Percentiles rank a stretch among this genome's conserved stretches.
phyloP scores from a whole-genome alignment of 2,329 filamentous ascomycete genomes.

The Fusarium veterinarium region DNA sequence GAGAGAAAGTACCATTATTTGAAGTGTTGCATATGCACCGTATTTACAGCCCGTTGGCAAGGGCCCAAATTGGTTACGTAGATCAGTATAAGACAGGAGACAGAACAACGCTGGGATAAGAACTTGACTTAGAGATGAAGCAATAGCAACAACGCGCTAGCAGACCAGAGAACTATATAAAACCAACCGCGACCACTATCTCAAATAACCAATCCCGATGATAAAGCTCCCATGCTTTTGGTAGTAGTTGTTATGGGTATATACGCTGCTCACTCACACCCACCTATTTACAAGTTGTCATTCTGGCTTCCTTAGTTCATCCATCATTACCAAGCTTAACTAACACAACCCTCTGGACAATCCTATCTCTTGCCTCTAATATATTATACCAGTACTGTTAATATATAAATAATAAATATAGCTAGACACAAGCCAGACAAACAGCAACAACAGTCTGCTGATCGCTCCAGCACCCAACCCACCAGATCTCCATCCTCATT shows the following conservation, averaged over 20 bases:
- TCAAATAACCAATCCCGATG: accelerated
- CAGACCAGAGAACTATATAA: not conserved
- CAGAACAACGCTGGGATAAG: not conserved
- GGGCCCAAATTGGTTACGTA: not conserved
- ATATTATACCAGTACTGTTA: not conserved
- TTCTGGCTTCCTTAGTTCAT: not conserved
- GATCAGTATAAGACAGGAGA: not conserved
- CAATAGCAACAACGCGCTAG: not conserved
- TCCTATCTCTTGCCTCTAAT: not conserved
- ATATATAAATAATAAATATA: not conserved
- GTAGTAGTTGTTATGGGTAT: no score
- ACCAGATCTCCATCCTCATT: not conserved
- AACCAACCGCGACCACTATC: no score
- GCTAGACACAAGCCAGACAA: not conserved
- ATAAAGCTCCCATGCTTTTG: no score
- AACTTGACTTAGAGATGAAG: not conserved
- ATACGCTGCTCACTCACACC: no score
- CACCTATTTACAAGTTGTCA: not conserved
- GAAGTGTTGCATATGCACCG: accelerated
- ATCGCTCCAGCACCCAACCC: not conserved
- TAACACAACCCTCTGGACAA: not conserved
- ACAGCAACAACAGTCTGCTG: not conserved
- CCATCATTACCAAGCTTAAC: not conserved
- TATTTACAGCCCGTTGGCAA: not conserved
- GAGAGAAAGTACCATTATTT: not conserved